A percentile compares a stretch with the other conserved stretches of the same genome.
Evolutionary conservation across 2,329 filamentous ascomycete species (phyloP).

Genomic region (Purpureocillium lavendulum): DNA sequence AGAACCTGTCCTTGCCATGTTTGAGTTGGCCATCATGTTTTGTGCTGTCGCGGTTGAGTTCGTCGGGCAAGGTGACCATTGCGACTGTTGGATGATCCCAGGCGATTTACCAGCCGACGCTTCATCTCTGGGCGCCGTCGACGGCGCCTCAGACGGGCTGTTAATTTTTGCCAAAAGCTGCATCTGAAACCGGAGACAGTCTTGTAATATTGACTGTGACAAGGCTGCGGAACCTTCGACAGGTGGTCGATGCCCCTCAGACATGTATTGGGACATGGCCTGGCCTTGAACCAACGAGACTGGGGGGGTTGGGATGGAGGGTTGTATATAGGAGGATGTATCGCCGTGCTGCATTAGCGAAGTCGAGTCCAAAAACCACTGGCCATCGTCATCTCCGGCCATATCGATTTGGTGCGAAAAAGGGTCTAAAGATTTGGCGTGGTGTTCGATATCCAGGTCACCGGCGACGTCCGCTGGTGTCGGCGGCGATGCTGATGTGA

Average conservation of each 20-base stretch:
- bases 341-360: not conserved
- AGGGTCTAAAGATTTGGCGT: not conserved
- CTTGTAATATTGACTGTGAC: not conserved
- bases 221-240: not conserved
- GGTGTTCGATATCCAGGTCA: not conserved
- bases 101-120: not conserved
- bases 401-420: not conserved
- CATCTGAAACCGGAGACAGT: slow-evolving; percentile 1
- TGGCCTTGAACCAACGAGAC: not conserved
- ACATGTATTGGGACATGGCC: too few species aligned
- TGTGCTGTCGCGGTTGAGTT: not conserved
- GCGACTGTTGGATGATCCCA: not conserved
- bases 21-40: not conserved
- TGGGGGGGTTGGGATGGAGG: slow-evolving; percentile 1
- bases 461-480: not conserved
- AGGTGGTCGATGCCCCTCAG: not conserved
- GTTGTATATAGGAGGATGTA: not conserved
- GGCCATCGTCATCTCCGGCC: not conserved
- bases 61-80: not conserved
- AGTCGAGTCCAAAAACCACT: not conserved
- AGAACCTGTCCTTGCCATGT: not conserved
- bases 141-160: not conserved
- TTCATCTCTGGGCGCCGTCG: not conserved
- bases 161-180: slow-evolving; percentile 1
- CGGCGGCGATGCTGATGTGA: not conserved